Base-by-base conservation (phyloP, 2,329 filamentous ascomycete species). In the Fusarium luffae region DNA sequence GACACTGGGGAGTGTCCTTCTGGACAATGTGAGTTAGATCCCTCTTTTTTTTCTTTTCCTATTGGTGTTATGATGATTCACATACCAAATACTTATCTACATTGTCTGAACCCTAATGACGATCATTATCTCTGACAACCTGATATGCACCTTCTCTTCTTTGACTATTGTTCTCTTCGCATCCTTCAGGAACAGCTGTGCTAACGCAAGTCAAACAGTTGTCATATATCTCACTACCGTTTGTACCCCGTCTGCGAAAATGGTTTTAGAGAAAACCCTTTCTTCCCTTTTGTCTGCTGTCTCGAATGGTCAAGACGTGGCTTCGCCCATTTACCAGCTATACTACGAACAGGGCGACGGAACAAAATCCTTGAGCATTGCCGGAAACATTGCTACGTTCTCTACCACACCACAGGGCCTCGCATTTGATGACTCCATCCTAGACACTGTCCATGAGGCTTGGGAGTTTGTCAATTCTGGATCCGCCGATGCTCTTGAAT, bases 61-160 rank as follows among this genome's bases (percentile, higher is more conserved):
- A 11, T 85, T 55, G 61, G 81, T 86, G 82, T 86, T 85, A 92
- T 94, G 95, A 98, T 98, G 94, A 97, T 86, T 82, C 87, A 63
- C 82, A 81, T 82, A 85, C 85, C 82, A 87, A 97, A 96, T 93
- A 94, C 94, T 98, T 98, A 98, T 98, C 95, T 98, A 98, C 95
- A 98, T 98, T 98, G 94, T 92, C 95, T 94, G 95, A 97, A 92
- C 83, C 84, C 81, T 86, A 87, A 83, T 97, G 94, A 97, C 90
- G 94, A 96, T 87, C 87, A 68, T 85, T 85, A 85, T 88, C 89
- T 94, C 92, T 95, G 90, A 95, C 90, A 93, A 90, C 84, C 93
- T 97, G 93, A 97, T 89, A 82, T 84, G 83, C 81, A 77, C 70
- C 59, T 46, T 32, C 18, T 67, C 56, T 68, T 42, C 30, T 50